These are phyloP conservation scores for Triglochin maritima DNA, from an alignment of 106 monocot genomes.

Conservation along the genomic window DNA sequence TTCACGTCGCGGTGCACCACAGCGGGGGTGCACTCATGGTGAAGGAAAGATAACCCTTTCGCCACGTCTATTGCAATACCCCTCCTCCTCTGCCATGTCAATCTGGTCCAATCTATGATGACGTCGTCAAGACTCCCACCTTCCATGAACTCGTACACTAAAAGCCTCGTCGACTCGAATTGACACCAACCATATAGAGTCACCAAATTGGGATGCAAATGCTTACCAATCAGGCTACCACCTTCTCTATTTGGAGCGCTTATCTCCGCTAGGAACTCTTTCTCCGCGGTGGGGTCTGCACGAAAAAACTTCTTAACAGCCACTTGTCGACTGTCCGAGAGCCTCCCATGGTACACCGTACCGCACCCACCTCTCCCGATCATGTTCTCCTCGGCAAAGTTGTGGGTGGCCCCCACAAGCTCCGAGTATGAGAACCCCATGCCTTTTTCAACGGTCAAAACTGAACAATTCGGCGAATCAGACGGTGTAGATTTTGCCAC, in stretches of 20 bases:
- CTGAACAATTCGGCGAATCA: background rate
- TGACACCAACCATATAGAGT: constrained; percentile 70
- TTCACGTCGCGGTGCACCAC: constrained; percentile 93
- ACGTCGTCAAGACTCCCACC: constrained; percentile 65
- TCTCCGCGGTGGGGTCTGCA: constrained; percentile 33
- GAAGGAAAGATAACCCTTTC: constrained; percentile 45
- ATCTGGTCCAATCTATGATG: constrained; percentile 29
- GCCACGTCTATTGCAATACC: constrained; percentile 55
- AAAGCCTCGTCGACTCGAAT: constrained; percentile 28
- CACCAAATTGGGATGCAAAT: constrained; percentile 68
- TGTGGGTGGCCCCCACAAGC: constrained; percentile 43
- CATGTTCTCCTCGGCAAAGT: constrained; percentile 44
- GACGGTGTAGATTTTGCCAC: too few relatives aligned
- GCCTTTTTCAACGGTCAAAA: constrained; percentile 38
- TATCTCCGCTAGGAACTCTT: constrained; percentile 78
- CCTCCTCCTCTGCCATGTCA: constrained; percentile 29
- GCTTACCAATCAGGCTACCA: constrained; percentile 15
- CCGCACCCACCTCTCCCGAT: constrained; percentile 69
- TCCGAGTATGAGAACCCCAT: constrained; percentile 52
- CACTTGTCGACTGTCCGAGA: constrained; percentile 54
- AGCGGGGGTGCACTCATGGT: constrained; percentile 67
- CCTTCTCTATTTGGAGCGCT: too few relatives aligned
- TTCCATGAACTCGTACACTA: constrained; percentile 80
- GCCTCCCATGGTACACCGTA: constrained; percentile 52
- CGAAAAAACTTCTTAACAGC: constrained; percentile 62